These are phyloP conservation scores for Malassezia furfur DNA, from an alignment of 1,284 basidiomycete species.

Conservation along the genomic window DNA sequence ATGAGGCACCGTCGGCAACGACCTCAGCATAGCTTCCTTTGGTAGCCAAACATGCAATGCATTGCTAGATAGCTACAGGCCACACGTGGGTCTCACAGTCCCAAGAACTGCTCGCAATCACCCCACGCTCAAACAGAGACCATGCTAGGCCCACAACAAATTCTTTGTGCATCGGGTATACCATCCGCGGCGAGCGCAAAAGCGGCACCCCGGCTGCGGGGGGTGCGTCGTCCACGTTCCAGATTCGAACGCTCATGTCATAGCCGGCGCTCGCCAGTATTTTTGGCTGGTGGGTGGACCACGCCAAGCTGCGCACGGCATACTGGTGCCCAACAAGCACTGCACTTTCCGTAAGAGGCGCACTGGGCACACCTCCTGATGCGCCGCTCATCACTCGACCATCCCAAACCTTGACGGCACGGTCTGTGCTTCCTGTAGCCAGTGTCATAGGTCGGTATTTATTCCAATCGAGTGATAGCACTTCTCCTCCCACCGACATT, in stretches of 20 bases:
- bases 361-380: background rate
- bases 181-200: conserved; percentile 52
- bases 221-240: conserved; percentile 41
- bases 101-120: conserved; percentile 81
- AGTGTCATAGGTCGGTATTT: conserved; percentile 72
- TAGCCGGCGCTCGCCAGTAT: conserved; percentile 76
- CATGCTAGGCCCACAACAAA: conserved; percentile 86
- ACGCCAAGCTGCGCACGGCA: conserved; percentile 52
- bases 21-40: too few relatives aligned
- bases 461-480: conserved; percentile 77
- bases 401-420: conserved; percentile 70
- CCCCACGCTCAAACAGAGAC: conserved; percentile 68
- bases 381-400: conserved; percentile 31
- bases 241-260: conserved; percentile 92
- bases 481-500: conserved; percentile 42
- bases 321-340: conserved; percentile 51
- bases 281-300: conserved; percentile 58
- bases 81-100: conserved; percentile 71
- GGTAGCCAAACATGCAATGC: too few relatives aligned
- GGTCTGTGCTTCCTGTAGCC: conserved; percentile 73
- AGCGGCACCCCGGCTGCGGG: conserved; percentile 9
- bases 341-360: conserved; percentile 19
- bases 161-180: conserved; percentile 81
- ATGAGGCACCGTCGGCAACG: too few relatives aligned
- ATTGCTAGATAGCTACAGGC: conserved; percentile 17